phyloP scores from a whole-genome alignment of 148 eudicot genomes.

The Chenopodium formosanum region DNA sequence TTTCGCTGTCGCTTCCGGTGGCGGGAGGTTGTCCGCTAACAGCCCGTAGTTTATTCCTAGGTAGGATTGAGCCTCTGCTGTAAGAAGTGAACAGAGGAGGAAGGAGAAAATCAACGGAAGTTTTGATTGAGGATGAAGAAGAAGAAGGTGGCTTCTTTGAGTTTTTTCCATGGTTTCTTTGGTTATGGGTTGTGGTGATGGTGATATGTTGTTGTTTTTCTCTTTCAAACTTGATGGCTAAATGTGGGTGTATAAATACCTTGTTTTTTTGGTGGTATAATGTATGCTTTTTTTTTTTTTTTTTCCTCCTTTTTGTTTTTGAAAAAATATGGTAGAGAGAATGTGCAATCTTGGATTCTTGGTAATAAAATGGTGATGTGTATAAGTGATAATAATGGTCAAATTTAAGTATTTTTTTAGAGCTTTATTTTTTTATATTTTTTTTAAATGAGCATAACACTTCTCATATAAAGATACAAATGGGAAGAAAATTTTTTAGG shows the following conservation, averaged over 20 bases:
- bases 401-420: too few species aligned
- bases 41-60: conserved; percentile 84
- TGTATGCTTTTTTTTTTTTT: not conserved
- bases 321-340: too few species aligned
- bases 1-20: conserved; percentile 61
- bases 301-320: too few species aligned
- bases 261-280: not conserved
- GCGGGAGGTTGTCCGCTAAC: conserved; percentile 85
- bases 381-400: too few species aligned
- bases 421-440: too few species aligned
- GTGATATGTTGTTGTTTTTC: not conserved
- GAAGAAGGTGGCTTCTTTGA: not conserved
- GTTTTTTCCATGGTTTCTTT: conserved; percentile 22
- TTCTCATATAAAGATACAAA: too few species aligned
- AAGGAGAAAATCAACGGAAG: conserved; percentile 12
- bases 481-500: too few species aligned
- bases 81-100: conserved; percentile 9
- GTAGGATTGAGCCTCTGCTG: conserved; percentile 61
- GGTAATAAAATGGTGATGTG: too few species aligned
- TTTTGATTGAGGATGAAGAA: not conserved
- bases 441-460: too few species aligned
- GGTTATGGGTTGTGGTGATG: not conserved
- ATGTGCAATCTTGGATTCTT: too few species aligned
- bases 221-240: not conserved
- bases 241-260: not conserved